These are phyloP conservation scores for Luffa acutangula DNA, from an alignment of 306 rosid species.

Conservation along the genomic window DNA sequence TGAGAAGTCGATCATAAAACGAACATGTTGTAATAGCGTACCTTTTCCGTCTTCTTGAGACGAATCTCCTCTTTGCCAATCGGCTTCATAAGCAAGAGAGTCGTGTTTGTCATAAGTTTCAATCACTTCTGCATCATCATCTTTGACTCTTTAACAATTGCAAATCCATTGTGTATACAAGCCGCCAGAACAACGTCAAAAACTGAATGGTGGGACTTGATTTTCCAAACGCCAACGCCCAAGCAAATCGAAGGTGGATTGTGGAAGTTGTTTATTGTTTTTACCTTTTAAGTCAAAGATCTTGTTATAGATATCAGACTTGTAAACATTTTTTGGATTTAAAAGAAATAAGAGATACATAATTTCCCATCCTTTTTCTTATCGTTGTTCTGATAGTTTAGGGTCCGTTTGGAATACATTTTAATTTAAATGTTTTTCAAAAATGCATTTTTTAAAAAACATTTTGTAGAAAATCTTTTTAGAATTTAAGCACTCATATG, in stretches of 20 bases:
- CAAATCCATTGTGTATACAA: slow-evolving; percentile 95
- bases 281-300: no score
- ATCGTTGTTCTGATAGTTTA: no score
- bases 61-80: slow-evolving; percentile 57
- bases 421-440: no score
- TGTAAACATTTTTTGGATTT: no score
- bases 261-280: no score
- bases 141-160: slow-evolving; percentile 43
- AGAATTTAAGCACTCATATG: no score
- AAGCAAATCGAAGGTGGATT: slow-evolving; percentile 54
- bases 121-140: slow-evolving; percentile 36
- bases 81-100: slow-evolving; percentile 88
- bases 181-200: slow-evolving; percentile 59
- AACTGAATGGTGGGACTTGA: slow-evolving; percentile 63
- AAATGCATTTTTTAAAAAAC: no score
- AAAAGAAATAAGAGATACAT: no score
- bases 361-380: no score
- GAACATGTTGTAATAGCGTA: slow-evolving; percentile 77
- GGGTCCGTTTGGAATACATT: no score
- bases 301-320: no score
- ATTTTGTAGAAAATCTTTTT: no score
- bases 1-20: slow-evolving; percentile 67
- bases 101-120: slow-evolving; percentile 64
- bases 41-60: slow-evolving; percentile 20
- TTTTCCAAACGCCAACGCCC: slow-evolving; percentile 93